phyloP scores from a whole-genome alignment of 441 rosid species.

The Sinapis alba region DNA sequence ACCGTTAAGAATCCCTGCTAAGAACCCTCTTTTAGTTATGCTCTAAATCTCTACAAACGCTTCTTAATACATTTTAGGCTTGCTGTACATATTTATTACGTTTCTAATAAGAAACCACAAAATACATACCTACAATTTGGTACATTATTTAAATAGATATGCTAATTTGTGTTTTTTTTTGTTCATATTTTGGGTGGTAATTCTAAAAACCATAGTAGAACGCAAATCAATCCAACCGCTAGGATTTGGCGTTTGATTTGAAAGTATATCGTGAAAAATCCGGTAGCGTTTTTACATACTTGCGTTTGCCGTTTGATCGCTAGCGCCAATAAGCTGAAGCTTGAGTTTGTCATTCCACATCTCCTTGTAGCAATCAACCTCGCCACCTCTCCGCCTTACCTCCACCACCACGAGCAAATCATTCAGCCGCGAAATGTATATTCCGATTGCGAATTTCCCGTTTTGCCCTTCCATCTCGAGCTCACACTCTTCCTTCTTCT shows the following conservation, averaged over 20 bases:
- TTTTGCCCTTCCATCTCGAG: slow-evolving; percentile 61
- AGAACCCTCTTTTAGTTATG: too few relatives aligned
- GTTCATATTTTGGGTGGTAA: neutral
- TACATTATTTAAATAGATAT: slow-evolving; percentile 1
- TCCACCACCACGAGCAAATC: slow-evolving; percentile 70
- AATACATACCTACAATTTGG: neutral
- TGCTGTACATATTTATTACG: neutral
- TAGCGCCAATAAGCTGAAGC: slow-evolving; percentile 42
- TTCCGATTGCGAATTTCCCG: slow-evolving; percentile 46
- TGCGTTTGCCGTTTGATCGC: slow-evolving; percentile 12
- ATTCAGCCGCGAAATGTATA: slow-evolving; percentile 57
- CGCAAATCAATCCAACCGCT: slow-evolving; percentile 13
- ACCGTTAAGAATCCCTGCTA: too few relatives aligned
- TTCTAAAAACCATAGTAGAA: neutral
- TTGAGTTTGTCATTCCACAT: slow-evolving; percentile 60
- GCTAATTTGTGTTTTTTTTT: neutral
- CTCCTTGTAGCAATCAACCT: slow-evolving; percentile 47
- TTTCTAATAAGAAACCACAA: slow-evolving; percentile 12
- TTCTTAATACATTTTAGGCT: neutral
- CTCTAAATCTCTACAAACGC: slow-evolving; percentile 28
- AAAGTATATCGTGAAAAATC: neutral
- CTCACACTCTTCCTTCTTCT: slow-evolving; percentile 61
- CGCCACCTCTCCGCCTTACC: slow-evolving; percentile 65
- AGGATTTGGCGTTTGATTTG: slow-evolving; percentile 19
- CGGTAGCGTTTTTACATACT: neutral